Evolutionary conservation across 1,139 yeast species (phyloP), one percentile per base, ranked within the genome.

Genomic region (Schwanniomyces etchellsii): DNA sequence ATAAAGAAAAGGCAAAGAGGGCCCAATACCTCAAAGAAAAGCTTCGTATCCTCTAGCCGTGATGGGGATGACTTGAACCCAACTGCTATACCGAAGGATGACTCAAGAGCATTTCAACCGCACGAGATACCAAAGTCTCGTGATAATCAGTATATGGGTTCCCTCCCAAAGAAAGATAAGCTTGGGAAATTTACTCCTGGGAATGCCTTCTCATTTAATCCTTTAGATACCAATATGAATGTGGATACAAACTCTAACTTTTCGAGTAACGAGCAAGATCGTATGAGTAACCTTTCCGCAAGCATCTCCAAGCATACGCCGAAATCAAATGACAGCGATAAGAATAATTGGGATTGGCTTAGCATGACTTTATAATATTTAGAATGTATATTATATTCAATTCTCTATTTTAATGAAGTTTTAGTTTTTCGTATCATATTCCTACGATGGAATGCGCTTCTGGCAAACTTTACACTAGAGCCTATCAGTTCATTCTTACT

Each of bases 1-100:
- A 89, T 89, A 47, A 85, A 86, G 57, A 81, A 91, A 36, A 71
- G 96, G 48, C 41, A 37, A 35, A 30, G 40, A 31, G 37, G 37
- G 4, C 26, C 39, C 3, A 33, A 29, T 16, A 23, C 36, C 7
- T 20, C 35, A 7, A 37, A 32, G 21, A 36, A 31, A 11, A 18
- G 21, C n/a, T 18, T n/a, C n/a, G 23, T 32, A 5, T 23, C 29
- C 4, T 25, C 48, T 35, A 35, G 30, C 39, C 41, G 39, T 31
- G 69, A 60, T 42, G 68, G 68, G 13, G 68, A 61, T 39, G 66
- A 61, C 38, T 47, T 61, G 23, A 56, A 56, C 35, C 68, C 67
- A 3, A 56, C 63, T 2, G 43, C 55, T 9, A 33, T 59, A 5
- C 35, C 33, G 10, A 33, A 30, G 24, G 37, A 32, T 16, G 29